phyloP scores from a whole-genome alignment of 2,329 filamentous ascomycete species.

The Fusarium multiceps region DNA sequence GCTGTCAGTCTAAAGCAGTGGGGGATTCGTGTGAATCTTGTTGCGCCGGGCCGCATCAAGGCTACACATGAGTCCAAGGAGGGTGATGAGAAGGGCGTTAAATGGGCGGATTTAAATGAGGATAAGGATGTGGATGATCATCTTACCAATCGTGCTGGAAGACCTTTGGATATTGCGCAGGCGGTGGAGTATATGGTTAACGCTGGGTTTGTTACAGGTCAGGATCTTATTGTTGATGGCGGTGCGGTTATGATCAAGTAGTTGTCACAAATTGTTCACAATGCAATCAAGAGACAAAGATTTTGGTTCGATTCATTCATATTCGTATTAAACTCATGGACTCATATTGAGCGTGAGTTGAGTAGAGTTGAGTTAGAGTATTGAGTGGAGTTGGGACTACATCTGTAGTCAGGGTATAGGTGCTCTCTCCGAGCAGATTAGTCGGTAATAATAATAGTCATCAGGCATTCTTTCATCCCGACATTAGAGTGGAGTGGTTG shows the following conservation, averaged over 20 bases:
- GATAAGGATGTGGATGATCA: conserved; percentile 23
- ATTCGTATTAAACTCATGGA: conserved; percentile 28
- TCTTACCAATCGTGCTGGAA: conserved; percentile 13
- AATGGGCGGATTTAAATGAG: conserved; percentile 10
- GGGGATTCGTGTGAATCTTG: conserved; percentile 10
- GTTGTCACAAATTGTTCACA: not conserved
- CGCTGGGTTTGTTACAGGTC: conserved; percentile 19
- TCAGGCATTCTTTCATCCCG: conserved; percentile 1
- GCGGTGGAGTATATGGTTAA: conserved; percentile 22
- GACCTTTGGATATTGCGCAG: conserved; percentile 11
- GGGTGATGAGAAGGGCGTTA: conserved; percentile 4
- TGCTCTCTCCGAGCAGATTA: conserved; percentile 26
- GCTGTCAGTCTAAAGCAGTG: conserved; percentile 6
- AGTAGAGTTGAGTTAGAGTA: conserved; percentile 1
- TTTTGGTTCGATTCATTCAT: conserved; percentile 12
- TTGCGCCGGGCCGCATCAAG: conserved; percentile 15
- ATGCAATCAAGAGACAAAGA: not conserved
- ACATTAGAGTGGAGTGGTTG: conserved; percentile 18
- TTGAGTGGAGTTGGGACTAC: conserved; percentile 26
- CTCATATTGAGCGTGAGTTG: conserved; percentile 20
- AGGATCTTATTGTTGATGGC: conserved; percentile 16
- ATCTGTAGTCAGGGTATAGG: conserved; percentile 15
- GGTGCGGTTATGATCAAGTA: conserved; percentile 21
- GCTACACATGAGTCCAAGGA: conserved; percentile 8
- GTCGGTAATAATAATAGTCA: conserved; percentile 1